Percentiles rank a stretch among this genome's conserved stretches.
Evolutionary conservation across 2,329 filamentous ascomycete genomes (phyloP).

Genomic region (Diaporthe sp.): DNA sequence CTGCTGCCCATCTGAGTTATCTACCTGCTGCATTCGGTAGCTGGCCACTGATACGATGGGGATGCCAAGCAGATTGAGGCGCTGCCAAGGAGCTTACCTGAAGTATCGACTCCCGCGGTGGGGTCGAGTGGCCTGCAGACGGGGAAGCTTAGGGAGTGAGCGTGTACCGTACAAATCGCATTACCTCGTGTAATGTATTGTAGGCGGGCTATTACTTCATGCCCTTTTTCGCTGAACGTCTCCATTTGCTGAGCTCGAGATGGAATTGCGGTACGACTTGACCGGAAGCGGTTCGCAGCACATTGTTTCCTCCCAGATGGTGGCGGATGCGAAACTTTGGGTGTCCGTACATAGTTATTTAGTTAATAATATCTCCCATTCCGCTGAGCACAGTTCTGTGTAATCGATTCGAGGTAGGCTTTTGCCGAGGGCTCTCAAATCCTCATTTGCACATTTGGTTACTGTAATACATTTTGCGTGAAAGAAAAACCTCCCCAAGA

Average conservation of each 20-base stretch:
- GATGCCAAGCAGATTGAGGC: constrained; percentile 7
- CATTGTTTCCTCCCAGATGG: neutral
- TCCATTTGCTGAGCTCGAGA: neutral
- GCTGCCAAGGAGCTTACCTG: constrained; percentile 4
- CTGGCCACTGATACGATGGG: neutral
- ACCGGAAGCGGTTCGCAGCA: neutral
- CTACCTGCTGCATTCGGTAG: constrained; percentile 20
- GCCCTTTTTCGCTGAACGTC: neutral
- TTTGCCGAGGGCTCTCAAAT: neutral
- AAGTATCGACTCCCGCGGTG: neutral
- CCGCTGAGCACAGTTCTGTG: neutral
- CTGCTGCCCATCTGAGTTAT: neutral
- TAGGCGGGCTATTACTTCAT: neutral
- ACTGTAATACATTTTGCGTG: too few species aligned
- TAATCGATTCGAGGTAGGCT: too few species aligned
- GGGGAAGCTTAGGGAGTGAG: neutral
- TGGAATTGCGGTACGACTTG: neutral
- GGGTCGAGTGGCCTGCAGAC: neutral
- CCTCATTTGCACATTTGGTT: too few species aligned
- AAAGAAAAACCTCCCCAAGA: too few species aligned
- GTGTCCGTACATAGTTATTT: neutral
- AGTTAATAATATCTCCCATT: too few species aligned
- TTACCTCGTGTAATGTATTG: neutral
- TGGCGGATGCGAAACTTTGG: neutral
- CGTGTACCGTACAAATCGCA: neutral